A percentile compares a stretch with the other conserved stretches of the same genome.
phyloP scores from a whole-genome alignment of 176 grass and related monocot genomes.

The Zoysia japonica region DNA sequence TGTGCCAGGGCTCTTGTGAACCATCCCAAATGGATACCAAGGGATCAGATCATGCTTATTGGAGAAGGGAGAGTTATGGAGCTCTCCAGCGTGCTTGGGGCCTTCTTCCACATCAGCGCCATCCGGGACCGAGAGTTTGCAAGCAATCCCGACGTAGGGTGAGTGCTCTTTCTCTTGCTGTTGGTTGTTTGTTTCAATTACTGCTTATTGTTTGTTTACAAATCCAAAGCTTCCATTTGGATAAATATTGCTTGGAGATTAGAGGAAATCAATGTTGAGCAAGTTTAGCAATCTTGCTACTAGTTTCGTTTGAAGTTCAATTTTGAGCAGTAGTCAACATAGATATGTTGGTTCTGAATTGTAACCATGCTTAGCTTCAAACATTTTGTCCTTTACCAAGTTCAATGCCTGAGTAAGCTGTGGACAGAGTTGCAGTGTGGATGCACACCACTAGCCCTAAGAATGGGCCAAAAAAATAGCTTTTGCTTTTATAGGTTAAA shows the following conservation, averaged over 20 bases:
- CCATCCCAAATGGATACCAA: constrained; percentile 86
- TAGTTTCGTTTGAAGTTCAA: neutral
- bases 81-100: constrained; percentile 68
- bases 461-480: neutral
- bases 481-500: neutral
- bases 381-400: neutral
- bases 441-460: neutral
- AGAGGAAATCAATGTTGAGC: neutral
- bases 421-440: neutral
- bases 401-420: neutral
- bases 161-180: constrained; percentile 14
- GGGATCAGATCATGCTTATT: constrained; percentile 58
- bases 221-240: constrained; percentile 3
- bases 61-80: constrained; percentile 92
- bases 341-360: neutral
- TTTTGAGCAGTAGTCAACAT: neutral
- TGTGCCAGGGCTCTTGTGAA: constrained; percentile 81
- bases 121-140: constrained; percentile 75
- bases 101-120: constrained; percentile 88
- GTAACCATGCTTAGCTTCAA: neutral
- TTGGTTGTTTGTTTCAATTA: neutral
- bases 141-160: constrained; percentile 71
- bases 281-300: neutral
- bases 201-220: constrained; percentile 10
- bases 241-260: neutral